Evolutionary conservation across 345 rosid species (phyloP), one percentile per base, ranked within the genome.

Genomic region (Dipteronia sinensis): DNA sequence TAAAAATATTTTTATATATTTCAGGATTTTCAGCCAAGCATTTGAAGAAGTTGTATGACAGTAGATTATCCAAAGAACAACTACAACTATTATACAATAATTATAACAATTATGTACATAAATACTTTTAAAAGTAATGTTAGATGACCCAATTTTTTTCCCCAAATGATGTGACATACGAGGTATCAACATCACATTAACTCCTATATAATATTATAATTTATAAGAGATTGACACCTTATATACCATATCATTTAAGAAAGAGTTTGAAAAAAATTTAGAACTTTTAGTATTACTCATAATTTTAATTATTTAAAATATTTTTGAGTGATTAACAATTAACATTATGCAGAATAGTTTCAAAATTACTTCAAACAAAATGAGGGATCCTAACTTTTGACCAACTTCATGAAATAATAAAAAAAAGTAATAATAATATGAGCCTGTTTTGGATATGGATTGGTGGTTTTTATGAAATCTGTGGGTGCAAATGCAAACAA

Each of bases 401-500:
- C 58, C 58, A 53, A 53, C 58, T 53, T 53, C 19, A 53, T 15
- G 58, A 15, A 53, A 53, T 15, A 53, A 53, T 51, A 3, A 51
- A 46, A 1, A 51, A 16, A 1, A 53, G 4, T 34, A 34, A 34
- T 31, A 34, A 34, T 4, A 34, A 34, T 15, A 53, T 53, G 19
- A 16, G 58, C 58, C 58, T 16, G 58, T 53, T 53, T 16, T 53
- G n/a, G 58, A 53, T 53, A 19, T 53, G n/a, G 58, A 53, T 53
- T 0, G n/a, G 58, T 53, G 58, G 58, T 53, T 53, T 59, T 20
- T 20, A 46, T 59, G 27, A 20, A 59, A 59, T 20, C 64, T 20
- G n/a, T n/a, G 64, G 64, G 27, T 59, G 64, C 64, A 19, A 58
- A 59, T 59, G 64, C 25, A 59, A 59, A 20, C 64, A 59, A 22